These are phyloP conservation scores for Tritrichomonas musculus DNA, from an alignment of 208 protist species.

Conservation along the genomic window DNA sequence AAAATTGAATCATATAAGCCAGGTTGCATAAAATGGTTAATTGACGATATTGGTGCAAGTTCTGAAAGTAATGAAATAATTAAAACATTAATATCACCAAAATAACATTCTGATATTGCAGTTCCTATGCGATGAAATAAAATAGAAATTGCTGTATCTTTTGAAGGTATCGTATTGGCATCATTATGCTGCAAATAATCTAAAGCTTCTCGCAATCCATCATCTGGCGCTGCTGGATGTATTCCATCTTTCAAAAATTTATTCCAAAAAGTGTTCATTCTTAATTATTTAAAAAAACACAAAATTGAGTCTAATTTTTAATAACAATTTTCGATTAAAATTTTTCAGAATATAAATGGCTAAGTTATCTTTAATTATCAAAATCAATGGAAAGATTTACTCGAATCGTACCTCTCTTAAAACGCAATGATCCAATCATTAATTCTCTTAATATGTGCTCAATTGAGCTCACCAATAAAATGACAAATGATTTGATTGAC, in stretches of 20 bases:
- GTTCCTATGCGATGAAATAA: neutral
- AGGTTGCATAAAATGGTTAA: neutral
- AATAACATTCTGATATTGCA: neutral
- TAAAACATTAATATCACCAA: neutral
- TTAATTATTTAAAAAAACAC: too few relatives aligned
- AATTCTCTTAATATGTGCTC: neutral
- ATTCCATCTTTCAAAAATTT: neutral
- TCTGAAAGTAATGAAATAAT: neutral
- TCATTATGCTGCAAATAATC: neutral
- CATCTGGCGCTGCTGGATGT: neutral
- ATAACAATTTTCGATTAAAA: too few relatives aligned
- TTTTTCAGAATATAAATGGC: too few relatives aligned
- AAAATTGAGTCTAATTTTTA: too few relatives aligned
- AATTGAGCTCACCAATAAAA: neutral
- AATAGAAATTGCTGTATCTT: neutral
- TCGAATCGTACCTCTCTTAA: neutral
- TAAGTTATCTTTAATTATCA: too few relatives aligned
- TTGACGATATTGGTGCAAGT: neutral
- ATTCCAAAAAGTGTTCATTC: neutral
- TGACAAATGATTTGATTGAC: neutral
- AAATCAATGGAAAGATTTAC: neutral
- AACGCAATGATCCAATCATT: neutral
- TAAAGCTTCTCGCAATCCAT: neutral
- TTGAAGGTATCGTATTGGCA: neutral
- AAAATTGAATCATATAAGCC: constrained; percentile 6